phyloP scores from a whole-genome alignment of 805 yeast species.

The Blastobotrys peoriensis region DNA sequence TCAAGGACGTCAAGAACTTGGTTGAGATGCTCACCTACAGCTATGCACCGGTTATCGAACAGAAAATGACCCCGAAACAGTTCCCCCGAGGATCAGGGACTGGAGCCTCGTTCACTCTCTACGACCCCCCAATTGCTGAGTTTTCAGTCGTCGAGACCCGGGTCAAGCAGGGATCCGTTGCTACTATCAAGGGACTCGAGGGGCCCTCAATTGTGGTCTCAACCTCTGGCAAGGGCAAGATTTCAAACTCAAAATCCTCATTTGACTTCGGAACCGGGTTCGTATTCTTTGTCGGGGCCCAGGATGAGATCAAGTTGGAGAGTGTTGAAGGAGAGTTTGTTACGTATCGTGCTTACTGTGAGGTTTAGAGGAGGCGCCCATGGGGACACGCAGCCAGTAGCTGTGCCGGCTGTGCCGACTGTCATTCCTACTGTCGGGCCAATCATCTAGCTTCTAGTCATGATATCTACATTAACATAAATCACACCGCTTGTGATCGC shows the following conservation, averaged over 20 bases:
- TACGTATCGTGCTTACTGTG: slow-evolving; percentile 74
- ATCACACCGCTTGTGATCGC: too few relatives aligned
- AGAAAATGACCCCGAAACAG: slow-evolving; percentile 68
- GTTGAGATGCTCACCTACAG: slow-evolving; percentile 88
- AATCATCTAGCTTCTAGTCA: background rate
- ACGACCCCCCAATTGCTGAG: slow-evolving; percentile 96
- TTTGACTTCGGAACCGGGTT: slow-evolving; percentile 58
- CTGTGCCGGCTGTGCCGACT: too few relatives aligned
- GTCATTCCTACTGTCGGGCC: too few relatives aligned
- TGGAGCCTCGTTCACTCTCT: slow-evolving; percentile 37
- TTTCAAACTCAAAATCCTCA: slow-evolving; percentile 35
- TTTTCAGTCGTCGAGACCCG: slow-evolving; percentile 84
- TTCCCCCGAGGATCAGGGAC: slow-evolving; percentile 39
- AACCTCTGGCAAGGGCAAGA: slow-evolving; percentile 71
- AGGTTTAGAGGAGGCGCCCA: slow-evolving; percentile 11
- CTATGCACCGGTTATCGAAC: slow-evolving; percentile 85
- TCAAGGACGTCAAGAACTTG: slow-evolving; percentile 87
- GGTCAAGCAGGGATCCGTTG: slow-evolving; percentile 43
- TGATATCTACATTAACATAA: background rate
- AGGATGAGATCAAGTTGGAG: slow-evolving; percentile 52
- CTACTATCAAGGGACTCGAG: slow-evolving; percentile 52
- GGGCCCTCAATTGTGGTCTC: slow-evolving; percentile 88
- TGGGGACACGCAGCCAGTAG: too few relatives aligned
- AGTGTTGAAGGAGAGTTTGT: slow-evolving; percentile 43
- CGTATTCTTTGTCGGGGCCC: slow-evolving; percentile 82